Percentiles rank a stretch among this genome's conserved stretches.
These are phyloP conservation scores for Boletus rubroflammeus DNA, from an alignment of 768 basidiomycete species.

Conservation along the genomic window DNA sequence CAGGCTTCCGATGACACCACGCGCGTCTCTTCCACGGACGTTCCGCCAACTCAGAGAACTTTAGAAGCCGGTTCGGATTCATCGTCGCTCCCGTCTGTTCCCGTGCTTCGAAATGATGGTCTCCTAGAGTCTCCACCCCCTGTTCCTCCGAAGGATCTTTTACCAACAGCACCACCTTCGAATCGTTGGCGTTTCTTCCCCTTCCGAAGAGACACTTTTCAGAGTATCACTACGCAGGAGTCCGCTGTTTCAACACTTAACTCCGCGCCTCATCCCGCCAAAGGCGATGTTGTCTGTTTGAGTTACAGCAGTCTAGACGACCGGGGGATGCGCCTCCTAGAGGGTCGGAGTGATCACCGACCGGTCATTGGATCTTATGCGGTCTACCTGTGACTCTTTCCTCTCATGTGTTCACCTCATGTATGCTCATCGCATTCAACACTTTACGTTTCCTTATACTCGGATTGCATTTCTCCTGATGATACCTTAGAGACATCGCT, in stretches of 20 bases:
- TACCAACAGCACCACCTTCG: constrained; percentile 22
- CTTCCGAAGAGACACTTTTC: constrained; percentile 39
- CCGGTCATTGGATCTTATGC: constrained; percentile 81
- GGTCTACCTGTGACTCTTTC: constrained; percentile 49
- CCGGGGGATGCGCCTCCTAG: constrained; percentile 65
- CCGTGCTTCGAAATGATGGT: constrained; percentile 10
- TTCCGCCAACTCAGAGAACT: constrained; percentile 2
- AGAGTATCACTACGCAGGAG: constrained; percentile 27
- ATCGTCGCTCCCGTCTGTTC: constrained; percentile 11
- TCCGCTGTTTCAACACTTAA: constrained; percentile 19
- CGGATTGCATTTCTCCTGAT: constrained; percentile 2
- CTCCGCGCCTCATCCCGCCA: constrained; percentile 34
- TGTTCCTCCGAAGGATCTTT: constrained; percentile 27
- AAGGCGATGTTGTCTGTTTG: constrained; percentile 72
- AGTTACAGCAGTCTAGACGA: constrained; percentile 74
- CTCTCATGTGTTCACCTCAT: neutral
- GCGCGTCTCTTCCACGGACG: constrained; percentile 15
- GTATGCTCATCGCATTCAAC: constrained; percentile 11
- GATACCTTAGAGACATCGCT: constrained; percentile 20
- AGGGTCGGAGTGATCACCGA: constrained; percentile 79
- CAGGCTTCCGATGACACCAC: constrained; percentile 12
- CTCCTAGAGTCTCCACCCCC: constrained; percentile 27
- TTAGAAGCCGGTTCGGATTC: constrained; percentile 9
- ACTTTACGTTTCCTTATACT: neutral
- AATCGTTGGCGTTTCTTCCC: constrained; percentile 52